phyloP scores from a whole-genome alignment of 768 basidiomycete species.

The Agaricus blazei region DNA sequence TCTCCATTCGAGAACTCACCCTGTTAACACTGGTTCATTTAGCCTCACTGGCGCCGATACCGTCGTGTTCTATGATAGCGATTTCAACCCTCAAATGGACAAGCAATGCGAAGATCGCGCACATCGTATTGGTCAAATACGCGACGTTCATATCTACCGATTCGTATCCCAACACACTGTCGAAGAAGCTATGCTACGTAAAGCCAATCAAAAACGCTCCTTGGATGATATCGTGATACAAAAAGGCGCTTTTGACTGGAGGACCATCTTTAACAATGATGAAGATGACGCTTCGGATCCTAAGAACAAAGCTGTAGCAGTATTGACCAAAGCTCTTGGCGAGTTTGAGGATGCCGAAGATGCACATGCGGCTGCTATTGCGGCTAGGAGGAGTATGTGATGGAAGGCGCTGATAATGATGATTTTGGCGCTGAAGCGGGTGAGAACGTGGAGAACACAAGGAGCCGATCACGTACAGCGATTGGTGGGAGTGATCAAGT shows the following conservation, averaged over 20 bases:
- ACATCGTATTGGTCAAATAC: slow-evolving; percentile 97
- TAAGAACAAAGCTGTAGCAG: slow-evolving; percentile 25
- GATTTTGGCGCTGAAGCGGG: slow-evolving; percentile 53
- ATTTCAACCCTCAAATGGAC: slow-evolving; percentile 98
- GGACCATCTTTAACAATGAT: slow-evolving; percentile 67
- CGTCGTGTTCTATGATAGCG: slow-evolving; percentile 95
- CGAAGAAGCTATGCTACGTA: slow-evolving; percentile 93
- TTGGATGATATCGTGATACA: slow-evolving; percentile 90
- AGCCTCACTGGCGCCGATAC: slow-evolving; percentile 88
- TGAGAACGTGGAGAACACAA: slow-evolving; percentile 7
- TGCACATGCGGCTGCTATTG: slow-evolving; percentile 72
- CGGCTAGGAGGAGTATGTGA: slow-evolving; percentile 66
- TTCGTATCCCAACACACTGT: slow-evolving; percentile 89
- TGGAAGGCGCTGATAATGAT: slow-evolving; percentile 75
- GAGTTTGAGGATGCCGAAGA: slow-evolving; percentile 90
- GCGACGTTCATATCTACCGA: slow-evolving; percentile 94
- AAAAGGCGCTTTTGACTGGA: slow-evolving; percentile 93
- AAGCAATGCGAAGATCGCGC: slow-evolving; percentile 94
- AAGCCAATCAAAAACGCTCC: slow-evolving; percentile 96
- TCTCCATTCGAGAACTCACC: slow-evolving; percentile 12
- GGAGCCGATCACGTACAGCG: slow-evolving; percentile 1
- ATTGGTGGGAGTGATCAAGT: not conserved
- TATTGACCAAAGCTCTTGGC: slow-evolving; percentile 69
- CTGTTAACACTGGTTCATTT: slow-evolving; percentile 17
- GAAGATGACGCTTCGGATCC: not conserved